Evolutionary conservation across 2,329 filamentous ascomycete species (phyloP), one percentile per base, ranked within the genome.

Genomic region (Hypoxylon sp.): DNA sequence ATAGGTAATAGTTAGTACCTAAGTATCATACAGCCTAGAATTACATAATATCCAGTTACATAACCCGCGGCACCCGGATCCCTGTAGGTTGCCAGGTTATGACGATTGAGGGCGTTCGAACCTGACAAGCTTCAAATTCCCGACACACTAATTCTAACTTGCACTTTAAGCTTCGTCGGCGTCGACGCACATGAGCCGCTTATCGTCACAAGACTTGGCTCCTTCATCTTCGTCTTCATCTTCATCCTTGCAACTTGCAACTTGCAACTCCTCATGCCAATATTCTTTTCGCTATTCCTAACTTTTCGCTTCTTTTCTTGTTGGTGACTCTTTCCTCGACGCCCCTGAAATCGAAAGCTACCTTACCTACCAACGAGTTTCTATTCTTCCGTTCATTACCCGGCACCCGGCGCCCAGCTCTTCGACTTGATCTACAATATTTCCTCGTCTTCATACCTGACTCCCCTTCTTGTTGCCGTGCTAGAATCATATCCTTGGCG

Each of bases 21-120:
- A n/a, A n/a, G n/a, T n/a, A n/a, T n/a, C n/a, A n/a, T n/a, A n/a
- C n/a, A n/a, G n/a, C n/a, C 25, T 20, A 23, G 13, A 31, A 31
- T 36, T 41, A 42, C 25, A 20, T 36, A 50, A 49, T 7, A 7
- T 12, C 19, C 2, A 11, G 23, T 45, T 51, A 51, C 23, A 17
- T 51, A 51, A 51, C 29, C 26, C 6, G 32, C 27, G 35, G 40
- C 29, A 35, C 32, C 45, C 41, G 30, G 29, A 38, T 31, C 47
- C 38, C 31, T 54, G 51, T 29, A 46, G 31, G 29, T 6, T 36
- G n/a, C n/a, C 23, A 46, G 31, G 29, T 36, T 51, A 53, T 53
- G 50, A 53, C 50, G 50, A 53, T n/a, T 16, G 8, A 32, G 29
- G 34, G 42, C 32, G 5, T 20, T n/a, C 7, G 27, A 40, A 29